Base-by-base conservation (phyloP, 257 asterid species). In the Gentiana macrophylla region DNA sequence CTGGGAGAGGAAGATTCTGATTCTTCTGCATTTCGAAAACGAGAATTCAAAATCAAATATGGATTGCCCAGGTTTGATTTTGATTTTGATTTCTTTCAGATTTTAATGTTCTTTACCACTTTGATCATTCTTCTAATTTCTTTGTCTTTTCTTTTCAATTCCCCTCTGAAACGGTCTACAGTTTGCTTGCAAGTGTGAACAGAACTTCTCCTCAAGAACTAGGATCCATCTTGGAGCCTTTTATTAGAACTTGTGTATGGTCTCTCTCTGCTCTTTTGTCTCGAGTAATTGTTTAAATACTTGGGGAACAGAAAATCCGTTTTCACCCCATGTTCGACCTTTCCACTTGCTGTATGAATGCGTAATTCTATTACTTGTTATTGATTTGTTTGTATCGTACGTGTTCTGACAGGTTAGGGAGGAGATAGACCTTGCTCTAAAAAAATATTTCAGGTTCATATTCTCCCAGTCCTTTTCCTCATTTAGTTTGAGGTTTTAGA, bases 231-330 rank as follows among this genome's bases (percentile, higher is more conserved):
- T 68, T 89, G 77, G 97, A 86, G 55, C 89, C 89, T 44, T 50
- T 69, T 41, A 4, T 89, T 37, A 74, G 95, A 38, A 72, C 56
- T 57, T 70, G 72, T 80, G 97, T 86, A 86, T 48, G 78, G 10
- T 67, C 12, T 64, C 60, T 47, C 2, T 41, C 9, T 2, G 0
- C 9, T 41, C 8, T 41, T 41, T 41, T 41, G 1, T 4, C 2
- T 10, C 46, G 2, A 5, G 46, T 41, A 5, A 3, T 41, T 41
- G 46, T 10, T 5, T 10, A 4, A 41, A 41, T 0, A 41, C 5
- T 41, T 5, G 0, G 9, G 8, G 6, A 5, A 41, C 5, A 41
- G 46, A 41, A 5, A 10, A 41, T 41, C 46, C 9, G 0, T 41
- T 56, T 56, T 56, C 5, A 8, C 6, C 50, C 34, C 24, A 5